These are phyloP conservation scores for Pythium apleroticum DNA, from an alignment of 352 stramenopile species.

Conservation along the genomic window DNA sequence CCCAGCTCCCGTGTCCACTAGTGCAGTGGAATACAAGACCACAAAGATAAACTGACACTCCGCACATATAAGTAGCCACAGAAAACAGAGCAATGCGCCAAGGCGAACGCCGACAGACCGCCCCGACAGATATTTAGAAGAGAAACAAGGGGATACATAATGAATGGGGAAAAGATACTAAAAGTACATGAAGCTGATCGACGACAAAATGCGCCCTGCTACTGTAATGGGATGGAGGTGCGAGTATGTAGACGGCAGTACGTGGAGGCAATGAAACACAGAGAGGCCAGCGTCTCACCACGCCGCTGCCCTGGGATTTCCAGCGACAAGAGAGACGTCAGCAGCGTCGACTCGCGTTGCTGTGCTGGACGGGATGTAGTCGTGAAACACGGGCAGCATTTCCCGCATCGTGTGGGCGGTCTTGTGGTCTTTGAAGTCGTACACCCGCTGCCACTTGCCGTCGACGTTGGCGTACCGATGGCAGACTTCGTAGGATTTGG, in stretches of 20 bases:
- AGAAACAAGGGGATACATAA: constrained; percentile 3
- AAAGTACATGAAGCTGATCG: constrained; percentile 3
- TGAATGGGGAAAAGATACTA: neutral
- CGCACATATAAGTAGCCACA: neutral
- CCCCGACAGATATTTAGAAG: constrained; percentile 6
- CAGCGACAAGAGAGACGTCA: neutral
- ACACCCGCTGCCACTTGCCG: constrained; percentile 77
- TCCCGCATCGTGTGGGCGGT: constrained; percentile 54
- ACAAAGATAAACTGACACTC: no score
- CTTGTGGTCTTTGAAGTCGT: constrained; percentile 74
- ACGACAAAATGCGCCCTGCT: neutral
- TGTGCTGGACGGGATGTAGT: constrained; percentile 29
- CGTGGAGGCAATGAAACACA: no score
- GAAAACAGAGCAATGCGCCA: neutral
- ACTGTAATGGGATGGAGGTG: no score
- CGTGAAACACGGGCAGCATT: constrained; percentile 72
- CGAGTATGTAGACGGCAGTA: no score
- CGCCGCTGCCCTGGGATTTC: neutral
- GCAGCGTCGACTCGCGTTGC: neutral
- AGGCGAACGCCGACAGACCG: neutral
- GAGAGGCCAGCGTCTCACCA: neutral
- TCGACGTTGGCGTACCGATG: constrained; percentile 82
- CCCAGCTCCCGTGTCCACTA: neutral
- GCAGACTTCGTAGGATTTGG: constrained; percentile 53
- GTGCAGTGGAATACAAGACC: neutral